These are phyloP conservation scores for Panicum virgatum DNA, from an alignment of 202 grass and related monocot genomes.

Conservation along the genomic window DNA sequence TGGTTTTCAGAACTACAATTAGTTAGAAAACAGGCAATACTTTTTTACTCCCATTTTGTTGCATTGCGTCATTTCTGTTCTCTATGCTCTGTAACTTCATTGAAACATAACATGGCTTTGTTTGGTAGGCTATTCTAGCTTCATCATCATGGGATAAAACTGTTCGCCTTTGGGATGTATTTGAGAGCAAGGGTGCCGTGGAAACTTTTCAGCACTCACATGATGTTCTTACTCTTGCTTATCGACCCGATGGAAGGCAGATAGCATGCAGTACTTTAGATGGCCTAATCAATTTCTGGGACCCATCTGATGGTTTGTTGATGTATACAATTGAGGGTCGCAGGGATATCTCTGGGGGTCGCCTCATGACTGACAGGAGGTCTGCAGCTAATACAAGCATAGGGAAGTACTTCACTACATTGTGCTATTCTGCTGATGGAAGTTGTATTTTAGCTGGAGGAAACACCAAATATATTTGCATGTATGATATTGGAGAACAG, in stretches of 20 bases:
- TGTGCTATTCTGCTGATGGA: slow-evolving; percentile 97
- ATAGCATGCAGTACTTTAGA: slow-evolving; percentile 92
- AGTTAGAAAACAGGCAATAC: neutral
- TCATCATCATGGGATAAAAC: slow-evolving; percentile 99
- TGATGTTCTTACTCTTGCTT: slow-evolving; percentile 90
- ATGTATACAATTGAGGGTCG: slow-evolving; percentile 93
- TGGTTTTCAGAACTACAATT: neutral
- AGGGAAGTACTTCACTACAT: slow-evolving; percentile 87
- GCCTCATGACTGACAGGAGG: slow-evolving; percentile 95
- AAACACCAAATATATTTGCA: slow-evolving; percentile 94
- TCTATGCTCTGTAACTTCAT: slow-evolving; percentile 4
- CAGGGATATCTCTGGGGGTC: slow-evolving; percentile 88
- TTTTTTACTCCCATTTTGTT: slow-evolving; percentile 7
- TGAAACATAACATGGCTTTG: neutral
- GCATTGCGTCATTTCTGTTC: slow-evolving; percentile 12
- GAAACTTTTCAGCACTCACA: slow-evolving; percentile 94
- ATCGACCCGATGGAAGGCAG: slow-evolving; percentile 91
- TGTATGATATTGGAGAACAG: slow-evolving; percentile 96
- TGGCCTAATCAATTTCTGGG: slow-evolving; percentile 93
- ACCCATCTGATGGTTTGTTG: slow-evolving; percentile 80
- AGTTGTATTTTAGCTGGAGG: slow-evolving; percentile 92
- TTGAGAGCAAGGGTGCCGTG: slow-evolving; percentile 88
- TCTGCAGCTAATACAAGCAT: slow-evolving; percentile 69
- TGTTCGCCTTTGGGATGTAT: slow-evolving; percentile 90
- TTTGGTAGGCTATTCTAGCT: slow-evolving; percentile 66